Conservation (phyloP, 129 eudicot genomes). For the Pseudognaphalium luteoalbum region DNA sequence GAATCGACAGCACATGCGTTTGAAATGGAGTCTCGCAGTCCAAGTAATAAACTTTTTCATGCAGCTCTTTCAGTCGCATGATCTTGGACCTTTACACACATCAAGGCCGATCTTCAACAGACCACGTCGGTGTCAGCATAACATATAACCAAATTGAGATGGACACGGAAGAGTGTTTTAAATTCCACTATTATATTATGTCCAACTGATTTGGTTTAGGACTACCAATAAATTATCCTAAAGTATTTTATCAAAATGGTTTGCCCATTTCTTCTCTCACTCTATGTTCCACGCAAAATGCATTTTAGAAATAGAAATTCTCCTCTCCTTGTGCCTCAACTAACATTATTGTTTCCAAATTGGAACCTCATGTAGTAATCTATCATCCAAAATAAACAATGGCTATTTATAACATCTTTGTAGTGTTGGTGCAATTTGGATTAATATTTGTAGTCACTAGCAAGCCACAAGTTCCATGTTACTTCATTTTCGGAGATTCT, state of each 20-base stretch:
- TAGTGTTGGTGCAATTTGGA: conserved; percentile 18
- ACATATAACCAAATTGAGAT: too few relatives aligned
- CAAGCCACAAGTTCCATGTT: conserved; percentile 41
- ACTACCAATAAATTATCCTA: background rate
- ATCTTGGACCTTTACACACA: too few relatives aligned
- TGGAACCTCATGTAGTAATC: background rate
- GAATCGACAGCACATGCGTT: too few relatives aligned
- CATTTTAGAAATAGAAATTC: conserved; percentile 10
- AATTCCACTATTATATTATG: background rate
- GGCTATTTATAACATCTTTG: background rate
- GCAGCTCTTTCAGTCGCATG: too few relatives aligned
- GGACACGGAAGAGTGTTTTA: background rate
- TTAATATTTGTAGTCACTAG: background rate
- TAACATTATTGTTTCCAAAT: background rate
- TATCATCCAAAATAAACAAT: background rate
- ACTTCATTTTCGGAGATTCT: conserved; percentile 37
- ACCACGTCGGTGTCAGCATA: too few relatives aligned
- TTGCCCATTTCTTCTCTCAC: conserved; percentile 4
- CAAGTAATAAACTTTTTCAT: too few relatives aligned
- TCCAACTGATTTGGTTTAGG: background rate
- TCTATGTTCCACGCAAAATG: conserved; percentile 20
- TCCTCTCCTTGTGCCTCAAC: background rate
- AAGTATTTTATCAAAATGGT: conserved; percentile 1
- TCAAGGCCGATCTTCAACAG: too few relatives aligned
- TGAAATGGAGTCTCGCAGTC: too few relatives aligned